These are phyloP conservation scores for Mortierella sp. DNA, from an alignment of 371 early-diverging fungal species.

Conservation along the genomic window DNA sequence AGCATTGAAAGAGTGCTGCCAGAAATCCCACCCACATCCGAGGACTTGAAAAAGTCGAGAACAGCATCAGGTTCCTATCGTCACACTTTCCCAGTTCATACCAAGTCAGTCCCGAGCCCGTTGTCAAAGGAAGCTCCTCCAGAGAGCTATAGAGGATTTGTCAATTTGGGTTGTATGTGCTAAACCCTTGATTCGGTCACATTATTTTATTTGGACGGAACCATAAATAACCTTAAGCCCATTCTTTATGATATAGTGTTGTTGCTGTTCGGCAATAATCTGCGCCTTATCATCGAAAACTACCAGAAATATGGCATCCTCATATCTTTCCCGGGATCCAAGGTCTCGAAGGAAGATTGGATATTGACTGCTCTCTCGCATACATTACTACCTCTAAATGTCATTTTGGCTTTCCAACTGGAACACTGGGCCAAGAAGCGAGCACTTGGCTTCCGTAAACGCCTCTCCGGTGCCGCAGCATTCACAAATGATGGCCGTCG, in stretches of 20 bases:
- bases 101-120: slow-evolving; percentile 70
- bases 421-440: slow-evolving; percentile 62
- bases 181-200: background rate
- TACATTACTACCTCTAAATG: slow-evolving; percentile 63
- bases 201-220: background rate
- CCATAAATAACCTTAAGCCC: background rate
- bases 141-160: slow-evolving; percentile 80
- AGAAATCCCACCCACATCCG: slow-evolving; percentile 29
- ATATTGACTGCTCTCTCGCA: slow-evolving; percentile 63
- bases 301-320: slow-evolving; percentile 90
- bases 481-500: background rate
- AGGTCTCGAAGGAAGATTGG: slow-evolving; percentile 67
- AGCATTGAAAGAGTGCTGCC: slow-evolving; percentile 7
- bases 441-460: slow-evolving; percentile 43
- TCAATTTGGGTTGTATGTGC: slow-evolving; percentile 73
- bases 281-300: slow-evolving; percentile 90
- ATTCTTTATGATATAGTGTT: slow-evolving; percentile 66
- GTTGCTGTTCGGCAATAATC: slow-evolving; percentile 84
- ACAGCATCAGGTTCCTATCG: slow-evolving; percentile 40
- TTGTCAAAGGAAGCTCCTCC: slow-evolving; percentile 85
- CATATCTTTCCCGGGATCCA: slow-evolving; percentile 73
- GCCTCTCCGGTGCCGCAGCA: background rate
- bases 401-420: slow-evolving; percentile 67
- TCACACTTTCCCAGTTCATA: slow-evolving; percentile 78
- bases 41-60: slow-evolving; percentile 26